A percentile compares a stretch with the other conserved stretches of the same genome.
These are phyloP conservation scores for Pichia nanzhaoensis DNA, from an alignment of 805 yeast species.

Conservation along the genomic window DNA sequence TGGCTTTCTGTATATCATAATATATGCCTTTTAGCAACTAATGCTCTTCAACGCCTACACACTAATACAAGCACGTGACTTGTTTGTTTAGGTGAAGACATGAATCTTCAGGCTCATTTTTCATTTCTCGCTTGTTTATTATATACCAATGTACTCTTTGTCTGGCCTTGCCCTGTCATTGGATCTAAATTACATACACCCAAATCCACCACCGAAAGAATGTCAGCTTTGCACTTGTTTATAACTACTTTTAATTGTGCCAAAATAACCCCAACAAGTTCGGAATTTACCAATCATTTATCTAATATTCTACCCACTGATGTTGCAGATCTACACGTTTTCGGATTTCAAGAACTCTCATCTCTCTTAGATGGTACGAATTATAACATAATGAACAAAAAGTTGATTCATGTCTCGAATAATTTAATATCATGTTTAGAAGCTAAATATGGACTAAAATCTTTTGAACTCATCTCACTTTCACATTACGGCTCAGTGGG, in stretches of 20 bases:
- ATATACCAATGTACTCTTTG: too few relatives aligned
- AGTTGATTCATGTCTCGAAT: constrained; percentile 33
- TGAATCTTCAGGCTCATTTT: too few relatives aligned
- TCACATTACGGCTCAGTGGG: constrained; percentile 56
- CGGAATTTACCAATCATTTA: constrained; percentile 28
- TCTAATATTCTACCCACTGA: constrained; percentile 9
- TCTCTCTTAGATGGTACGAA: constrained; percentile 49
- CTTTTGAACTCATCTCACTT: constrained; percentile 37
- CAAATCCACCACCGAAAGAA: too few relatives aligned
- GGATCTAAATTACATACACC: too few relatives aligned
- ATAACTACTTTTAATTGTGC: constrained; percentile 52
- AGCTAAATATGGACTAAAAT: constrained; percentile 26
- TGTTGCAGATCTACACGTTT: constrained; percentile 43
- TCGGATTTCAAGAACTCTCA: constrained; percentile 64
- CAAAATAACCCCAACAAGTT: constrained; percentile 35
- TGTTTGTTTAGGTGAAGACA: too few relatives aligned
- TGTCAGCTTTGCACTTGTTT: constrained; percentile 1
- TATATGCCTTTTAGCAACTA: too few relatives aligned
- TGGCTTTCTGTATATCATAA: too few relatives aligned
- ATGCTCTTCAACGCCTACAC: too few relatives aligned
- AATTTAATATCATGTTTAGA: constrained; percentile 32
- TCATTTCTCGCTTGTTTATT: too few relatives aligned
- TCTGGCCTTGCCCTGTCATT: too few relatives aligned
- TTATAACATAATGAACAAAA: constrained; percentile 30
- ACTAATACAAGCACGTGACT: too few relatives aligned